Percentiles rank a stretch among this genome's conserved stretches.
phyloP scores from a whole-genome alignment of 306 rosid genomes.

The Cucurbita moschata region DNA sequence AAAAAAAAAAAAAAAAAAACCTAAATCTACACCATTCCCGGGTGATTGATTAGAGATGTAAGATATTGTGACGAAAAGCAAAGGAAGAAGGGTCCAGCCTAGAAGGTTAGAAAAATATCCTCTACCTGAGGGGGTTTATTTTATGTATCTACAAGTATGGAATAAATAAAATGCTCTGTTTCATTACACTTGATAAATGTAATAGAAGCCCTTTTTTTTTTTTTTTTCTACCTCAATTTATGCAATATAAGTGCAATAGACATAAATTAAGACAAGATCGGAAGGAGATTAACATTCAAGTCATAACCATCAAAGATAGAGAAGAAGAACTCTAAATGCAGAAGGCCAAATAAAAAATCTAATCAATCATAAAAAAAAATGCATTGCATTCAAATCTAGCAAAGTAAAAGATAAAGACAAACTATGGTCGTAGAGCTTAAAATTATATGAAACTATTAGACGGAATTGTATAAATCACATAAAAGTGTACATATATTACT shows the following conservation, averaged over 20 bases:
- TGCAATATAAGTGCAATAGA: background rate
- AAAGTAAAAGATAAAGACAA: background rate
- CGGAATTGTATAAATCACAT: background rate
- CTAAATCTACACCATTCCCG: background rate
- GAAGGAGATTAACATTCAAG: background rate
- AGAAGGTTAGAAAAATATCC: background rate
- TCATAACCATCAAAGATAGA: background rate
- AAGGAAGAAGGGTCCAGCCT: background rate
- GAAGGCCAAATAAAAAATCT: background rate
- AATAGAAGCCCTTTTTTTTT: background rate
- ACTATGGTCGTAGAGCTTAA: background rate
- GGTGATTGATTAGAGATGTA: background rate
- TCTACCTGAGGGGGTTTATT: background rate
- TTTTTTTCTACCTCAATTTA: background rate
- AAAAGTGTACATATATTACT: conserved; percentile 29
- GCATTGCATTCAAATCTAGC: background rate
- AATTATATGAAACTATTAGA: background rate
- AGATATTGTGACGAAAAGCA: background rate
- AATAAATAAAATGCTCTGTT: background rate
- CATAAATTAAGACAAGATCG: background rate
- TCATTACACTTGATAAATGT: background rate
- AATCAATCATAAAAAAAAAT: background rate
- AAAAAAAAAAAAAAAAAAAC: background rate
- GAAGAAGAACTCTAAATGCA: background rate
- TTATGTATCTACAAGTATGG: background rate